Evolutionary conservation across 2,329 filamentous ascomycete species (phyloP), one percentile per base, ranked within the genome.

Genomic region (Penicillium capsulatum): DNA sequence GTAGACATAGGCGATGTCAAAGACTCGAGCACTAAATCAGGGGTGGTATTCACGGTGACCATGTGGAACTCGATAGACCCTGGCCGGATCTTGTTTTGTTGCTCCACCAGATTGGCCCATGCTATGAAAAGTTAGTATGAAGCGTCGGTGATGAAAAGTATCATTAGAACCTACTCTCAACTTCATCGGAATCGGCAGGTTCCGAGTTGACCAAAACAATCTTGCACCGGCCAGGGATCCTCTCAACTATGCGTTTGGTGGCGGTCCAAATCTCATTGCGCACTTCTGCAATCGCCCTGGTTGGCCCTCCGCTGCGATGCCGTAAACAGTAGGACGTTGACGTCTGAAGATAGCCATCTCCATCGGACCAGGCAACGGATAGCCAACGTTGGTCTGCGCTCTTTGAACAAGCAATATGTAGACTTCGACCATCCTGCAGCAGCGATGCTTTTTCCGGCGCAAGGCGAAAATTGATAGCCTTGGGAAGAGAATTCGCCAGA

Each of bases 341-440:
- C 14, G 71, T 66, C 45, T 79, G 74, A 28, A 76, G 69, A 27
- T 67, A 69, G 7, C 79, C 79, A 17, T 66, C 70, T 42, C 68
- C 74, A 58, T 82, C 77, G 1, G 73, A 75, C 79, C 79, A 82
- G 1, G 74, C 73, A 3, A 72, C 77, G 5, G 71, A 76, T 16
- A 81, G 52, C 79, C 79, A 83, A 14, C 70, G 65, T 17, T 73
- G 68, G 48, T 80, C 75, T 7, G 68, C 51, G 46, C 76, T 80
- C 24, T 69, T 61, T 3, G 76, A 75, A 51, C 77, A 80, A 2
- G 75, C 78, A 17, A 83, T 54, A 57, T 83, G 79, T 36, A 81
- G 68, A 42, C 73, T 72, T 17, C 71, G 73, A 3, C 72, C 73
- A 54, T 81, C 75, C 40, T 76, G 70, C 16, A 82, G 57, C 1